Percentiles rank a stretch among this genome's conserved stretches.
These are phyloP conservation scores for Triangularia verruculosa DNA, from an alignment of 2,329 filamentous ascomycete species.

Conservation along the genomic window DNA sequence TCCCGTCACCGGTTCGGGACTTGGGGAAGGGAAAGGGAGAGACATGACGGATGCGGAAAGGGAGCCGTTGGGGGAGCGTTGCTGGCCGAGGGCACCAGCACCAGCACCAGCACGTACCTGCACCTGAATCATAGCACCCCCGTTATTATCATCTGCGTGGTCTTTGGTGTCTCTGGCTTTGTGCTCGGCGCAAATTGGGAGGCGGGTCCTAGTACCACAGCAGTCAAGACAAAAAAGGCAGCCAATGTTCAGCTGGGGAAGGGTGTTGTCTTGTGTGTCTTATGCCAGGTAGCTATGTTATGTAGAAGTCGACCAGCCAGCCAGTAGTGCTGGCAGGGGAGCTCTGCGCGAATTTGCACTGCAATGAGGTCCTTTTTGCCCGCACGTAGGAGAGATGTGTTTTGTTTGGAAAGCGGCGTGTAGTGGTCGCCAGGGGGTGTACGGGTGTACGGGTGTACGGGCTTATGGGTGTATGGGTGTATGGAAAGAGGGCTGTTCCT, in stretches of 20 bases:
- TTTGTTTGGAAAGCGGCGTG: not conserved
- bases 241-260: not conserved
- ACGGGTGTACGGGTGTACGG: no score
- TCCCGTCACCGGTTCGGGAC: not conserved
- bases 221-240: conserved; percentile 1
- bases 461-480: no score
- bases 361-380: not conserved
- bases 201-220: not conserved
- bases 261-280: not conserved
- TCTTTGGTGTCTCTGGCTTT: conserved; percentile 10
- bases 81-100: conserved; percentile 1
- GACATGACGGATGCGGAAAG: conserved; percentile 17
- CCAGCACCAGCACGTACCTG: conserved; percentile 25
- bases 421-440: not conserved
- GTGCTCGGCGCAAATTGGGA: conserved; percentile 3
- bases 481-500: not conserved
- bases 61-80: conserved; percentile 4
- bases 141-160: conserved; percentile 22
- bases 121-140: conserved; percentile 28
- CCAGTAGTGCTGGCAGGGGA: not conserved
- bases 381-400: no score
- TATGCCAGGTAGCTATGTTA: not conserved
- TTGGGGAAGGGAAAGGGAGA: not conserved
- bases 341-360: not conserved
- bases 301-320: not conserved